A percentile compares a stretch with the other conserved stretches of the same genome.
Evolutionary conservation across 108 stramenopile species (phyloP).

Genomic region (Skeletonema tropicum): DNA sequence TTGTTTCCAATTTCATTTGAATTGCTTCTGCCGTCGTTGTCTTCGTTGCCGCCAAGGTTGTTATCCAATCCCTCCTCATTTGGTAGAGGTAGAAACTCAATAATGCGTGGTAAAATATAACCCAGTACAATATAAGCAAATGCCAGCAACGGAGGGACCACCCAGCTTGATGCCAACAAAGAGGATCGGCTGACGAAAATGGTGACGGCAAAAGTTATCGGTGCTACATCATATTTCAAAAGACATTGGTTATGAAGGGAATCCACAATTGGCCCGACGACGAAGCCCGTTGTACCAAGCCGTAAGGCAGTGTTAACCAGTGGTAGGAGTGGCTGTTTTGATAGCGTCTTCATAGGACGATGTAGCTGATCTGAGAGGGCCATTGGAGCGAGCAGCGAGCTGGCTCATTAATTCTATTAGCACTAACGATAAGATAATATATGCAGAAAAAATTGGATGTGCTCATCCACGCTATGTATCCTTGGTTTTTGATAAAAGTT

Average conservation of each 20-base stretch:
- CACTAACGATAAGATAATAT: too few relatives aligned
- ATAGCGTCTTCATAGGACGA: constrained; percentile 23
- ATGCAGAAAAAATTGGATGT: too few relatives aligned
- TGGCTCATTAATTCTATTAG: too few relatives aligned
- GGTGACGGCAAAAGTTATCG: constrained; percentile 49
- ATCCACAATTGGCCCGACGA: constrained; percentile 78
- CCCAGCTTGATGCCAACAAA: constrained; percentile 76
- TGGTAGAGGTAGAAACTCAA: constrained; percentile 19
- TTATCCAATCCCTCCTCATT: neutral
- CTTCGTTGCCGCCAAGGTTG: constrained; percentile 4
- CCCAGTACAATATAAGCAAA: constrained; percentile 82
- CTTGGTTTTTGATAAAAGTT: too few relatives aligned
- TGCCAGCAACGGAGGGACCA: constrained; percentile 79
- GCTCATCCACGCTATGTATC: too few relatives aligned
- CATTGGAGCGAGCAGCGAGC: too few relatives aligned
- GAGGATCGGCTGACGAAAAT: constrained; percentile 6
- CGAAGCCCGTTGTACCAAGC: constrained; percentile 63
- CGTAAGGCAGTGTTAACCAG: constrained; percentile 35
- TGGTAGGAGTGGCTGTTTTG: constrained; percentile 30
- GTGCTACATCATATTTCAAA: constrained; percentile 63
- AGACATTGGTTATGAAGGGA: constrained; percentile 87
- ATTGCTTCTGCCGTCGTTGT: neutral
- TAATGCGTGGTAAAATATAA: constrained; percentile 64
- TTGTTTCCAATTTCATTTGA: constrained; percentile 29
- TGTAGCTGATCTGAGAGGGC: too few relatives aligned